Base-by-base conservation (phyloP, 1,139 yeast species). In the Saccharomyces hybrid region DNA sequence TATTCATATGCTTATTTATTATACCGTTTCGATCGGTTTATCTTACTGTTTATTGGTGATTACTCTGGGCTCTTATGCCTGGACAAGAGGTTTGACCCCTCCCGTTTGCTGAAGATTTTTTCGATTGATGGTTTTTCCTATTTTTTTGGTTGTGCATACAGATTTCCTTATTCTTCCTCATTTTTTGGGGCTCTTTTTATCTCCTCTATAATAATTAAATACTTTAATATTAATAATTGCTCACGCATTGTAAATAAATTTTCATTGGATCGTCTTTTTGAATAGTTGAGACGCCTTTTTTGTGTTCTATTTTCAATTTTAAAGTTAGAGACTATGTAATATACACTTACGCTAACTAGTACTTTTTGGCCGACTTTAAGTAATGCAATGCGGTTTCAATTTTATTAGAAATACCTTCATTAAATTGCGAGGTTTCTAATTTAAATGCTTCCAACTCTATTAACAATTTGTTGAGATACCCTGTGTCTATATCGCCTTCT, bases 61-160 rank as follows among this genome's bases (percentile, higher is more conserved):
- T 26, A 73, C 78, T 1, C 64, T 82, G 42, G 89, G 89, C 0
- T 71, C 81, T 2, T 83, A 80, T 60, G 61, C 68, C 2, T 68
- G 71, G 73, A 61, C 68, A 7, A 61, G 61, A 52, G 71, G 70
- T 24, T 24, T 24, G 26, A 24, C 26, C 26, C 34, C n/a, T 4
- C 34, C 34, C 6, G 34, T 31, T 31, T 31, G 34, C 3, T 31
- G 32, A 29, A 29, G 32, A 29, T 31, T 31, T 31, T 31, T 31
- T 31, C n/a, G 34, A 31, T 31, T 31, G 34, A 4, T 31, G 34
- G 34, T 31, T 31, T 29, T 31, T 31, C 34, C 3, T 31, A 31
- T 3, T 31, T 31, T 31, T 31, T 12, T 31, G 34, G 34, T 31
- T 31, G 34, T 31, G 34, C 34, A 31, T 31, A 31, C 3, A 31